Conservation (phyloP, 2,329 filamentous ascomycete genomes). For the Helotiales sp. region DNA sequence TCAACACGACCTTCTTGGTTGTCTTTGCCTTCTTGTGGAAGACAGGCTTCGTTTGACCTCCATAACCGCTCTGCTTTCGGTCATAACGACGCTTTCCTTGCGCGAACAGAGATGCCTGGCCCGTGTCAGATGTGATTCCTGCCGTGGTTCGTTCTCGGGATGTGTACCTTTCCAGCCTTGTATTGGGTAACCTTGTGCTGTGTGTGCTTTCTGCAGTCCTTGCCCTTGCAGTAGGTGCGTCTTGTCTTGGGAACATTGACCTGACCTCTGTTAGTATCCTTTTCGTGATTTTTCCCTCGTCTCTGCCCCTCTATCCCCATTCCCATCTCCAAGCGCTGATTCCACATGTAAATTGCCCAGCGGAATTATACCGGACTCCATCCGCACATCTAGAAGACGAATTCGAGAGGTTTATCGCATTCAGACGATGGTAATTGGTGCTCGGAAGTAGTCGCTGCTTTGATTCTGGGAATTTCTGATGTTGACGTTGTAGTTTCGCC, state of each 20-base stretch:
- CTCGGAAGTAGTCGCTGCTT: neutral
- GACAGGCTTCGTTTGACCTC: slow-evolving; percentile 99
- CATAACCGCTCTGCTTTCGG: slow-evolving; percentile 98
- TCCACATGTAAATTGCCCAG: neutral
- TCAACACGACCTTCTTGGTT: slow-evolving; percentile 99
- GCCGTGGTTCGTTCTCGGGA: neutral
- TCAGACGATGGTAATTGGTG: neutral
- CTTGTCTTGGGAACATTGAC: slow-evolving; percentile 99
- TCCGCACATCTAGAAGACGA: neutral
- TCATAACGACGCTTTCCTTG: slow-evolving; percentile 99
- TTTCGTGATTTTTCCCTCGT: neutral
- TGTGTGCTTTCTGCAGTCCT: slow-evolving; percentile 89
- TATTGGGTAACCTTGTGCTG: slow-evolving; percentile 95
- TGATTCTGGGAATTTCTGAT: neutral
- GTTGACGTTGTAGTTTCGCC: neutral
- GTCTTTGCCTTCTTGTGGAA: slow-evolving; percentile 99
- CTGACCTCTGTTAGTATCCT: slow-evolving; percentile 39
- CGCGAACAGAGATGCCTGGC: slow-evolving; percentile 80
- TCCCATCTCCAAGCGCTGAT: neutral
- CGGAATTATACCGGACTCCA: neutral
- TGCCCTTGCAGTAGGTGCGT: slow-evolving; percentile 97
- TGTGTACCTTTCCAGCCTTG: slow-evolving; percentile 86
- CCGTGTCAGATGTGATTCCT: slow-evolving; percentile 23
- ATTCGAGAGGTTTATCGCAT: neutral
- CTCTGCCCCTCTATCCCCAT: neutral